phyloP scores from a whole-genome alignment of 2,329 filamentous ascomycete species.

The Metarhizium album region DNA sequence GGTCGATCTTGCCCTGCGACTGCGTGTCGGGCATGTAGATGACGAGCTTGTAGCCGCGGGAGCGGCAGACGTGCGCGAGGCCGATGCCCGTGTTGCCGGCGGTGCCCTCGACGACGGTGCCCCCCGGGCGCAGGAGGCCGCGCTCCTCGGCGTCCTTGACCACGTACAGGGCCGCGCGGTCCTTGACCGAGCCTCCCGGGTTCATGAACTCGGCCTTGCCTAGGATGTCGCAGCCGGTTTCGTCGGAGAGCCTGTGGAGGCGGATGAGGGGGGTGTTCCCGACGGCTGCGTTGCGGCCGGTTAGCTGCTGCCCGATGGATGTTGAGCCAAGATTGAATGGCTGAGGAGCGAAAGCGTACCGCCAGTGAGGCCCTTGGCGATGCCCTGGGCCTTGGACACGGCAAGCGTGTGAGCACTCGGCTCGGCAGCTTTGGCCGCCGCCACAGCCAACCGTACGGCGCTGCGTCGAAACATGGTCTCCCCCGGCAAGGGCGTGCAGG shows the following conservation, averaged over 20 bases:
- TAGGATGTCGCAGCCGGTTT: slow-evolving; percentile 87
- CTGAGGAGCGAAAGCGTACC: slow-evolving; percentile 40
- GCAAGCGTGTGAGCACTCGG: slow-evolving; percentile 53
- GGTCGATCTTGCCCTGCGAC: slow-evolving; percentile 93
- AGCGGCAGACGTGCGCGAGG: slow-evolving; percentile 89
- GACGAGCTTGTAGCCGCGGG: slow-evolving; percentile 83
- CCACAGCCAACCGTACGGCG: slow-evolving; percentile 54
- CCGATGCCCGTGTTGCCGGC: slow-evolving; percentile 98
- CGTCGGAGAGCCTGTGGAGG: slow-evolving; percentile 74
- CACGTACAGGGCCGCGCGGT: slow-evolving; percentile 88
- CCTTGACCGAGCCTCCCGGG: slow-evolving; percentile 91
- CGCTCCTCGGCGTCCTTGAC: slow-evolving; percentile 87
- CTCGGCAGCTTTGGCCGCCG: slow-evolving; percentile 33
- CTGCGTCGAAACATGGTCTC: slow-evolving; percentile 56
- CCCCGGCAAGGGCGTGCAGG: background rate
- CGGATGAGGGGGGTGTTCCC: slow-evolving; percentile 94
- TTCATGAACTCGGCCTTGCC: slow-evolving; percentile 99
- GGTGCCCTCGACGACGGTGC: slow-evolving; percentile 93
- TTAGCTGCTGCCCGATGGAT: background rate
- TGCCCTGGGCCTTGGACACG: slow-evolving; percentile 70
- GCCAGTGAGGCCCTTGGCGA: slow-evolving; percentile 69
- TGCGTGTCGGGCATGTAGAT: slow-evolving; percentile 99
- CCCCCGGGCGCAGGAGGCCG: slow-evolving; percentile 71
- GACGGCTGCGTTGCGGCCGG: slow-evolving; percentile 57
- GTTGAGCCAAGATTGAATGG: background rate